These are phyloP conservation scores for Claviceps maximensis DNA, from an alignment of 2,329 filamentous ascomycete species.

Conservation along the genomic window DNA sequence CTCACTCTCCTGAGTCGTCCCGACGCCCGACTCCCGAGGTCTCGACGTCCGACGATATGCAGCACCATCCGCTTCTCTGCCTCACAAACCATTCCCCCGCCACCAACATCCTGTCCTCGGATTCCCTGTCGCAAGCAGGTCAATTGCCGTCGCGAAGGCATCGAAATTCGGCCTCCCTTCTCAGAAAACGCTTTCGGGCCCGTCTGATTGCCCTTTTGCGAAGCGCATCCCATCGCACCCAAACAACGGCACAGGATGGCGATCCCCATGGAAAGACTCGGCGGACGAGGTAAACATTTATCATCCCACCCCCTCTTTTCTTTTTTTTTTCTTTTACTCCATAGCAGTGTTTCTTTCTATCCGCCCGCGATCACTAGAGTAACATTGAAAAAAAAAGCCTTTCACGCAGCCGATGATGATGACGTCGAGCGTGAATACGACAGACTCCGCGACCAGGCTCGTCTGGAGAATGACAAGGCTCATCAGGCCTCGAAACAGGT, in stretches of 20 bases:
- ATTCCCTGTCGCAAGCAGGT: background rate
- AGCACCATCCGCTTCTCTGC: background rate
- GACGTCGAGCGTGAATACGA: constrained; percentile 81
- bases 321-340: background rate
- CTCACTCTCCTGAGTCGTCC: background rate
- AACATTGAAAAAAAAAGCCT: constrained; percentile 38
- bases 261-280: constrained; percentile 26
- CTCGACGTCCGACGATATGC: background rate
- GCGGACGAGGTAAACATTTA: constrained; percentile 28
- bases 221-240: too few species aligned
- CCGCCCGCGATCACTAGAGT: background rate
- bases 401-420: constrained; percentile 56
- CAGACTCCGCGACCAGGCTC: constrained; percentile 70
- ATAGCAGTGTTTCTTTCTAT: too few species aligned
- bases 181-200: background rate
- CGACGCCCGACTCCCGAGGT: background rate
- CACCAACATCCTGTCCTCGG: background rate
- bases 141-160: background rate
- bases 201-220: background rate
- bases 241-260: constrained; percentile 13
- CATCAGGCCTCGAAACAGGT: constrained; percentile 64
- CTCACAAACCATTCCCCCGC: background rate
- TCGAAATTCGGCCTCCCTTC: background rate
- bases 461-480: constrained; percentile 67
- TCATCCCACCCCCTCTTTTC: too few species aligned